A percentile compares a stretch with the other conserved stretches of the same genome.
Evolutionary conservation across 495 filamentous ascomycete species (phyloP).

Genomic region (Penicillium cinerascens): DNA sequence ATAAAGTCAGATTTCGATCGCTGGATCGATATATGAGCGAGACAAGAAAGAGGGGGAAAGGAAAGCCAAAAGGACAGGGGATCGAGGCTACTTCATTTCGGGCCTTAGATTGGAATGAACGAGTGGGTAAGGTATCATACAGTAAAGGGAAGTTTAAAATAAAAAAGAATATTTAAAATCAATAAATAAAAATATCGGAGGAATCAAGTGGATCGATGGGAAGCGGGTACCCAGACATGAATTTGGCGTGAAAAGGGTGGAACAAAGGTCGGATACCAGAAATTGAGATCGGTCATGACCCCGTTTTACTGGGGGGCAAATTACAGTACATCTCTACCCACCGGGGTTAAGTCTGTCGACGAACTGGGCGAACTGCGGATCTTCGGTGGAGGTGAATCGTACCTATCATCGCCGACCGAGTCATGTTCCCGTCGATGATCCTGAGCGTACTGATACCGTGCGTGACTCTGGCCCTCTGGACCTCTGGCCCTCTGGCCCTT

Average conservation of each 20-base stretch:
- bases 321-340: slow-evolving; percentile 24
- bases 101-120: slow-evolving; percentile 24
- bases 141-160: slow-evolving; percentile 7
- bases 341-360: no score
- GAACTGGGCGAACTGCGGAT: slow-evolving; percentile 40
- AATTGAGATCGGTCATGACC: slow-evolving; percentile 27
- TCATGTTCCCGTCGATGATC: no score
- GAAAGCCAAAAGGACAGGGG: slow-evolving; percentile 14
- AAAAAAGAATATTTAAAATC: slow-evolving; percentile 10
- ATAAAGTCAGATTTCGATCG: slow-evolving; percentile 3
- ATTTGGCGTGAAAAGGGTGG: neutral
- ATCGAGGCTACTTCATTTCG: slow-evolving; percentile 28
- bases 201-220: slow-evolving; percentile 25
- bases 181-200: slow-evolving; percentile 15
- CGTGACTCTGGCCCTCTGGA: no score
- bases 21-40: slow-evolving; percentile 1
- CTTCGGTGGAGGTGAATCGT: slow-evolving; percentile 34
- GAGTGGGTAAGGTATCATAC: slow-evolving; percentile 2
- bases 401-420: no score
- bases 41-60: neutral
- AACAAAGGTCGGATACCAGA: slow-evolving; percentile 2
- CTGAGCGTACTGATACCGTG: no score
- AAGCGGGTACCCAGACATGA: neutral
- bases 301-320: slow-evolving; percentile 29
- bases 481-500: no score